A percentile compares a stretch with the other conserved stretches of the same genome.
phyloP scores from a whole-genome alignment of 176 grass and related monocot species.

The Juncus effusus region DNA sequence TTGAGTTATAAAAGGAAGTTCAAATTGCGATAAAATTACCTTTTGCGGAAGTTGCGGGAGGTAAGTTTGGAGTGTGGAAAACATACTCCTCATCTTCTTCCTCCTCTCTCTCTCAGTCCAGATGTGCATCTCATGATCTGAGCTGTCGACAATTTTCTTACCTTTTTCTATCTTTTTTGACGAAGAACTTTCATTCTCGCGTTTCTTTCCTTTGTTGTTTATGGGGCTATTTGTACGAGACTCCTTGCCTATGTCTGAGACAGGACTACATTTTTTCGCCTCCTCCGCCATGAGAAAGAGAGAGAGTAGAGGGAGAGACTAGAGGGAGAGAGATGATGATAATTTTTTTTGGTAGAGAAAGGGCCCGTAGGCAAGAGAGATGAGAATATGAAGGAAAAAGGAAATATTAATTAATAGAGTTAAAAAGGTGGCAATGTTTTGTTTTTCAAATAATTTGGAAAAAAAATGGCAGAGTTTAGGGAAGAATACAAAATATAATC shows the following conservation, averaged over 20 bases:
- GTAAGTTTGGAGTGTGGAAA: constrained; percentile 5
- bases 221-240: neutral
- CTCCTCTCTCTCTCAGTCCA: neutral
- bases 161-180: neutral
- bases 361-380: too few relatives aligned
- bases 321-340: constrained; percentile 1
- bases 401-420: neutral
- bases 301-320: neutral
- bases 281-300: constrained; percentile 3
- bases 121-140: neutral
- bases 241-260: neutral
- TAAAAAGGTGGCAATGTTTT: constrained; percentile 5
- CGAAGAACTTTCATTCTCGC: neutral
- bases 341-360: neutral
- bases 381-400: neutral
- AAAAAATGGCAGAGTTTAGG: neutral
- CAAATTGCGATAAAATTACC: neutral
- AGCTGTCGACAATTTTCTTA: neutral
- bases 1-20: neutral
- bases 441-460: neutral
- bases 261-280: neutral
- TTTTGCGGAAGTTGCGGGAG: constrained; percentile 16
- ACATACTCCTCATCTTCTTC: constrained; percentile 18
- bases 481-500: neutral
- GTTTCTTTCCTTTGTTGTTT: constrained; percentile 3